Evolutionary conservation across 352 stramenopile species (phyloP).

Genomic region (Globisporangium paddicum): DNA sequence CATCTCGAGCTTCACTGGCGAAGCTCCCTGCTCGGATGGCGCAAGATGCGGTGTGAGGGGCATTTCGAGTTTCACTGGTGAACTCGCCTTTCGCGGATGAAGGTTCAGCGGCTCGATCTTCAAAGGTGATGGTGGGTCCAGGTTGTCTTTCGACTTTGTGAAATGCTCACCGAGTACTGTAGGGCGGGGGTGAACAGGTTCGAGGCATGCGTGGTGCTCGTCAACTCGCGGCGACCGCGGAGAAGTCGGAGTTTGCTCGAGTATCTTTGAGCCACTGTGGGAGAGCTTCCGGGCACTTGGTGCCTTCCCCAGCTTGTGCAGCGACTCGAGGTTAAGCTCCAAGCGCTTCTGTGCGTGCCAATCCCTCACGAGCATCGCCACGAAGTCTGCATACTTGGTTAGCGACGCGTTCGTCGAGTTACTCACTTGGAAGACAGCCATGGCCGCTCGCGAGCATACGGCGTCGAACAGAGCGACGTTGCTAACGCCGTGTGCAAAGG

Average conservation of each 20-base stretch:
- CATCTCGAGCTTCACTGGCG: conserved; percentile 10
- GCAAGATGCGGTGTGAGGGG: neutral
- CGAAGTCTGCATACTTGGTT: conserved; percentile 31
- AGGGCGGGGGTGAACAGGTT: conserved; percentile 10
- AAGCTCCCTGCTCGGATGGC: conserved; percentile 4
- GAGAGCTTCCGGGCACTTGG: conserved; percentile 10
- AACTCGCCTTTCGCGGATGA: conserved; percentile 11
- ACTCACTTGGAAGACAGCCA: conserved; percentile 63
- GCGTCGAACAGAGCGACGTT: conserved; percentile 33
- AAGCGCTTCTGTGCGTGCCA: conserved; percentile 63
- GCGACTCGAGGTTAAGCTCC: conserved; percentile 66
- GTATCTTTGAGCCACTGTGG: conserved; percentile 2
- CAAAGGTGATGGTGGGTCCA: conserved; percentile 17
- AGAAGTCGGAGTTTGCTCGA: conserved; percentile 6
- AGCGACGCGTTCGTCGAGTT: conserved; percentile 10
- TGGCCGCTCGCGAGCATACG: conserved; percentile 42
- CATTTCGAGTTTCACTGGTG: conserved; percentile 10
- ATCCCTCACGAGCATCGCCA: conserved; percentile 34
- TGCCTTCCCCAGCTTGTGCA: conserved; percentile 37
- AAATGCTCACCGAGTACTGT: conserved; percentile 16
- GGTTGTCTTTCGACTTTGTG: conserved; percentile 20
- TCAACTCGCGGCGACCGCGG: conserved; percentile 1
- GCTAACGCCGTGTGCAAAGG: neutral
- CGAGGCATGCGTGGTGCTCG: conserved; percentile 3
- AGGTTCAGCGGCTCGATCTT: conserved; percentile 31